Evolutionary conservation across 441 rosid genomes (phyloP).

Genomic region (Jatropha podagrica): DNA sequence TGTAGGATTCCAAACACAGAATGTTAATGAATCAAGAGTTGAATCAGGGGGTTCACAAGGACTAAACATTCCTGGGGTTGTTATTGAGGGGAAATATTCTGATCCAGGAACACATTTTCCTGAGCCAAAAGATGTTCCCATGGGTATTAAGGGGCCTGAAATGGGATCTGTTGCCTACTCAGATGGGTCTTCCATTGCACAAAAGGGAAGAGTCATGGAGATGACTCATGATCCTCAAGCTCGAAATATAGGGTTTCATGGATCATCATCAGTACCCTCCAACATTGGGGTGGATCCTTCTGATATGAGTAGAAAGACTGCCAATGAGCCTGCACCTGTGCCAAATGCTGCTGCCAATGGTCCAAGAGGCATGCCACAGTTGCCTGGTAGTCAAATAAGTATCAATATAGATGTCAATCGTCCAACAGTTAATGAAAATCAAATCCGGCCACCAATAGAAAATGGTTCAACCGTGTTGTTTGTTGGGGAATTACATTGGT

Average conservation of each 20-base stretch:
- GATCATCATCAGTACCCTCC: constrained; percentile 40
- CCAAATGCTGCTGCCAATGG: constrained; percentile 43
- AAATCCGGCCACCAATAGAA: constrained; percentile 55
- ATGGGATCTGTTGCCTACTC: constrained; percentile 47
- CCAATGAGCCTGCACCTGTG: constrained; percentile 45
- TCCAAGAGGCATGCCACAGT: constrained; percentile 46
- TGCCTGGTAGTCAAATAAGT: constrained; percentile 52
- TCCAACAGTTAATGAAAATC: constrained; percentile 57
- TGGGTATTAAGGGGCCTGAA: constrained; percentile 46
- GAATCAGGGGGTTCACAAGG: constrained; percentile 41
- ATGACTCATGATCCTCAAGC: constrained; percentile 42
- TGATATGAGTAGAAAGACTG: constrained; percentile 41
- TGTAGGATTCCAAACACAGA: constrained; percentile 48
- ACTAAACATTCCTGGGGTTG: constrained; percentile 33
- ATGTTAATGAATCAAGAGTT: constrained; percentile 44
- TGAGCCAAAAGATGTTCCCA: constrained; percentile 39
- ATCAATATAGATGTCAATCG: constrained; percentile 45
- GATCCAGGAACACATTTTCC: constrained; percentile 34
- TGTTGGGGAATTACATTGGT: constrained; percentile 98
- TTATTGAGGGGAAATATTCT: constrained; percentile 48
- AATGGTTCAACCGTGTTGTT: constrained; percentile 54
- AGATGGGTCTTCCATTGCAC: constrained; percentile 43
- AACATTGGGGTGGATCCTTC: constrained; percentile 41
- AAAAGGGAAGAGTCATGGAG: constrained; percentile 39
- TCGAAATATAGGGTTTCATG: constrained; percentile 48